These are phyloP conservation scores for Vitis cinerea DNA, from an alignment of 164 flowering plant genomes.

Conservation along the genomic window DNA sequence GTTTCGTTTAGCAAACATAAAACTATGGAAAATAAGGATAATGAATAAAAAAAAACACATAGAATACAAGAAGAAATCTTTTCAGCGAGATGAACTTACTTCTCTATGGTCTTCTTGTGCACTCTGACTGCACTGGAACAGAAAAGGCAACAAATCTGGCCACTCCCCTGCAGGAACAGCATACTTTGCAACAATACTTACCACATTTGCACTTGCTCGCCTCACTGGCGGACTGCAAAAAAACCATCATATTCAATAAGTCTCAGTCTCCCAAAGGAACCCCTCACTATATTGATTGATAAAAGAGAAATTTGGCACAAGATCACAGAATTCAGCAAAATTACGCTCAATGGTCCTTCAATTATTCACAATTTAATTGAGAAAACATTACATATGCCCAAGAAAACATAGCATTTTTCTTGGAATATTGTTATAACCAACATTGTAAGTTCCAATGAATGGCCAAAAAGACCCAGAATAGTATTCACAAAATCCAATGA, in stretches of 20 bases:
- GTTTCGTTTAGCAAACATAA: no score
- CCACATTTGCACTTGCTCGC: conserved; percentile 97
- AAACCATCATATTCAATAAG: neutral
- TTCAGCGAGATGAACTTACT: conserved; percentile 37
- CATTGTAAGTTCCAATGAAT: no score
- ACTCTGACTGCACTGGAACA: conserved; percentile 92
- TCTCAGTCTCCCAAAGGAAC: neutral
- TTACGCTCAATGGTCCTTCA: no score
- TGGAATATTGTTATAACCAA: no score
- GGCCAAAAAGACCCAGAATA: neutral
- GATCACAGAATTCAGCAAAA: no score
- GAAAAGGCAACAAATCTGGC: conserved; percentile 90
- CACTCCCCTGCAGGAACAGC: conserved; percentile 96
- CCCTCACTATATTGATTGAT: no score
- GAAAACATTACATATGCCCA: no score
- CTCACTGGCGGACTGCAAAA: conserved; percentile 81
- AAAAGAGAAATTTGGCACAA: no score
- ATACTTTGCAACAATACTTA: conserved; percentile 87
- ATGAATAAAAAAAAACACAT: no score
- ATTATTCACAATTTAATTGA: no score
- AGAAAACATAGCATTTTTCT: no score
- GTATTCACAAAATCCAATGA: neutral
- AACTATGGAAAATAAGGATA: no score
- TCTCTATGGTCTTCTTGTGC: conserved; percentile 93
- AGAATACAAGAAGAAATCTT: neutral